Base-by-base conservation (phyloP, 2,329 filamentous ascomycete genomes). In the Ilyonectria destructans region DNA sequence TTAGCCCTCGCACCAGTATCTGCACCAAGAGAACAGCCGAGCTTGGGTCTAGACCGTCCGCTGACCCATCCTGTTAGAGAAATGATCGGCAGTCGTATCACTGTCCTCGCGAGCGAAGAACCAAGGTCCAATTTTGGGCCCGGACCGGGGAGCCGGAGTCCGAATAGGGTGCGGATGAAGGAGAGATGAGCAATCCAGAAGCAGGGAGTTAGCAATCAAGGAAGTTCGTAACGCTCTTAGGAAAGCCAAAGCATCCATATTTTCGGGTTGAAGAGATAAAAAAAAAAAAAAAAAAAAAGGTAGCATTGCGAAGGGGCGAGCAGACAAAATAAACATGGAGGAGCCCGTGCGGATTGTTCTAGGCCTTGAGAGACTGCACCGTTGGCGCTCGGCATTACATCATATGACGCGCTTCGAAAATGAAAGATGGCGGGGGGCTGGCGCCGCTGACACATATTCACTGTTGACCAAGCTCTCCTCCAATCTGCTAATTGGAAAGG, bases 371-470 rank as follows among this genome's bases (percentile, higher is more conserved):
- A 21, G 55, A 43, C 21, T 12, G n/a, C 58, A 13, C 40, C 56
- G 48, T 62, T 40, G 54, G 51, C 52, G 64, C 57, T 68, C 58
- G 68, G 69, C 72, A 77, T 76, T 76, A 76, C 74, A 77, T 76
- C 74, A 76, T 76, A 67, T 63, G 65, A 67, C 68, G 66, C 58
- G 67, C 71, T 23, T 29, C 49, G n/a, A 35, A 54, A 54, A 54
- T 21, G 29, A 35, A 37, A 37, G 13, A 54, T 54, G 33, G 51
- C 33, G 51, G 40, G 49, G 51, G 51, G 12, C 21, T 35, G 10
- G 31, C n/a, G 51, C 55, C n/a, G 56, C 40, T 58, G 56, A 43
- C 26, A 58, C 12, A 35, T n/a, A 21, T n/a, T 23, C 40, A n/a
- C 40, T 8, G 51, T 17, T 35, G 10, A 12, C 51, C 8, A n/a